Evolutionary conservation across 192 early-diverging fungal species (phyloP), one percentile per base, ranked within the genome.

Genomic region (Entomortierella chlamydospora): DNA sequence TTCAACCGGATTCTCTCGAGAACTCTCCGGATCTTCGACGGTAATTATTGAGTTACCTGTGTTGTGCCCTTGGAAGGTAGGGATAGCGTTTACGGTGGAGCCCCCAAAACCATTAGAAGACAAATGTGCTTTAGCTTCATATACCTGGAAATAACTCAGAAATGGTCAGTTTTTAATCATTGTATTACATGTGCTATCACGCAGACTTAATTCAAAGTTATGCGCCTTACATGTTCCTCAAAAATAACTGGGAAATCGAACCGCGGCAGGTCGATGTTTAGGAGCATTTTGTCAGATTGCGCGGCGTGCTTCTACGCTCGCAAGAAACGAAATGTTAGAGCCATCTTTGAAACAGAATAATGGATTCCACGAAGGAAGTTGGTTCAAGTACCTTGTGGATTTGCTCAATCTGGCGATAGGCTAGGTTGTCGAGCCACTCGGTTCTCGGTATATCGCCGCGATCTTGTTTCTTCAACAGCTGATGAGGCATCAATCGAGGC

Each of bases 221-320:
- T 37, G 34, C 5, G 34, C 83, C 89, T 82, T 89, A 93, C 89
- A 39, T 84, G 68, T 64, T 99, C 96, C 68, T 95, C 91, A 84
- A 89, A 96, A 18, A 98, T 91, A n/a, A 98, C 85, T 4, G 96
- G 95, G 83, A 99, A 98, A 82, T 98, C 96, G 82, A 98, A 99
- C 68, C 91, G 92, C 2, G 97, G 96, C 29, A 99, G 85, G 51
- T 97, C 92, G 23, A 99, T 86, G 73, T 94, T 96, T 4, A 99
- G 86, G 64, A 89, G 92, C 53, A 94, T 72, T 11, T 90, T 83
- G 42, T 89, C 88, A 9, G 88, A 85, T 51, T 83, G 84, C 60
- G 82, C 64, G 6, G 85, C 76, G 39, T 72, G 86, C 63, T 81
- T 86, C 84, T 88, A 81, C 56, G 8, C 47, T 51, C 31, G 55